These are phyloP conservation scores for Cutaneotrichosporon sp. DNA, from an alignment of 1,284 basidiomycete species.

Conservation along the genomic window DNA sequence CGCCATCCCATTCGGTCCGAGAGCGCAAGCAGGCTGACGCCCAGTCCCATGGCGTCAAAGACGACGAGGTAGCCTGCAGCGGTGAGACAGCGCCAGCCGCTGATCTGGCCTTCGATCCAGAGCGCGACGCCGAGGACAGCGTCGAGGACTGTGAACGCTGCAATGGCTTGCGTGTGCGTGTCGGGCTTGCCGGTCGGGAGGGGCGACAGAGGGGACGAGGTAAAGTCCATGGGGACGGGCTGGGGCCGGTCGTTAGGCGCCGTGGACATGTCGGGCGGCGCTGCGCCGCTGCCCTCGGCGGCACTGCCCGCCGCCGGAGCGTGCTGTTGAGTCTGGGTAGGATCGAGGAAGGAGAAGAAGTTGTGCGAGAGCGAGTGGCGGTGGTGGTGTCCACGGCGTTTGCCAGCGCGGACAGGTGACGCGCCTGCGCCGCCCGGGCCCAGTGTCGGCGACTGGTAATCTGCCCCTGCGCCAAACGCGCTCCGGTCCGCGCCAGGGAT, in stretches of 20 bases:
- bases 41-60: conserved; percentile 82
- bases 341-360: conserved; percentile 82
- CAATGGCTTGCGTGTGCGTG: conserved; percentile 43
- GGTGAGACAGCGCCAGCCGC: conserved; percentile 78
- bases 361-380: conserved; percentile 90
- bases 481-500: conserved; percentile 22
- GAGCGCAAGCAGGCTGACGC: conserved; percentile 55
- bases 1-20: conserved; percentile 31
- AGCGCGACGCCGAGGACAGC: conserved; percentile 55
- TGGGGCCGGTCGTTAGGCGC: conserved; percentile 22
- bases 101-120: conserved; percentile 88
- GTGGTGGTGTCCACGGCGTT: conserved; percentile 77
- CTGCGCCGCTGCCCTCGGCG: neutral
- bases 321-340: conserved; percentile 46
- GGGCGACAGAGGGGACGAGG: conserved; percentile 21
- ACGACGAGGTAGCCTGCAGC: conserved; percentile 94
- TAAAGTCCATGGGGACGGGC: conserved; percentile 28
- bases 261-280: conserved; percentile 7
- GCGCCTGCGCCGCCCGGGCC: neutral
- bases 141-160: conserved; percentile 49
- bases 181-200: conserved; percentile 36
- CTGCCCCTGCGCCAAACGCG: conserved; percentile 27
- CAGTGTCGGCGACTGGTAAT: conserved; percentile 8
- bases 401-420: conserved; percentile 32
- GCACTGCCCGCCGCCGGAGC: too few species aligned